These are phyloP conservation scores for Rhodotorula sp. DNA, from an alignment of 1,284 basidiomycete genomes.

Conservation along the genomic window DNA sequence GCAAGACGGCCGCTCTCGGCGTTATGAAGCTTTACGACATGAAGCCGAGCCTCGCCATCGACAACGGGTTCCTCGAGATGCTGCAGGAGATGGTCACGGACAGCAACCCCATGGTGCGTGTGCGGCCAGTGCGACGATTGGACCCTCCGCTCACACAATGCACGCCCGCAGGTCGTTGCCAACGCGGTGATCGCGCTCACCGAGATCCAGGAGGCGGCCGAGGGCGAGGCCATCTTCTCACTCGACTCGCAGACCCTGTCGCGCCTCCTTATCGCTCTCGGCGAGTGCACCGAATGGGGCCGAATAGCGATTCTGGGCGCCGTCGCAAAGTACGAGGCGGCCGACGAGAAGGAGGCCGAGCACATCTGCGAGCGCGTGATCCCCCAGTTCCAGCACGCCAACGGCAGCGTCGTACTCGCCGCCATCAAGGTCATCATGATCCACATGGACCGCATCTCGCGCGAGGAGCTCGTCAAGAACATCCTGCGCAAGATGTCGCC, in stretches of 20 bases:
- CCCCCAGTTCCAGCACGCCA: conserved; percentile 97
- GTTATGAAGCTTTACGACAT: conserved; percentile 97
- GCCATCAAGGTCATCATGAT: conserved; percentile 98
- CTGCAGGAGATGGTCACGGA: conserved; percentile 89
- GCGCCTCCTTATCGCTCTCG: conserved; percentile 90
- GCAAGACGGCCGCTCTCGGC: conserved; percentile 91
- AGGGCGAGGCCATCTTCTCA: conserved; percentile 64
- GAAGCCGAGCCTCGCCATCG: conserved; percentile 90
- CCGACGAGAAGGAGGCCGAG: conserved; percentile 90
- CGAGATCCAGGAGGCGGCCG: conserved; percentile 73
- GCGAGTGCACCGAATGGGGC: conserved; percentile 99
- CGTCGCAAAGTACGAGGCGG: conserved; percentile 75
- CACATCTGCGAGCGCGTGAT: conserved; percentile 98
- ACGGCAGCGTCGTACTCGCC: conserved; percentile 89
- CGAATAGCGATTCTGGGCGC: conserved; percentile 88
- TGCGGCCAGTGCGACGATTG: too few species aligned
- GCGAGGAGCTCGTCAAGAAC: conserved; percentile 84
- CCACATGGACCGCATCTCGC: conserved; percentile 78
- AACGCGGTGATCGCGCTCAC: conserved; percentile 91
- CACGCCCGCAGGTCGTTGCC: conserved; percentile 73
- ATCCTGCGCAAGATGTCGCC: conserved; percentile 97
- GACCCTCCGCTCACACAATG: fast-evolving
- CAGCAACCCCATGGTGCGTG: conserved; percentile 88
- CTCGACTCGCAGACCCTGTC: conserved; percentile 79
- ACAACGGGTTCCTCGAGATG: conserved; percentile 89